Conservation (phyloP, 2,329 filamentous ascomycete genomes). For the Lecanoromycetidae sp. region DNA sequence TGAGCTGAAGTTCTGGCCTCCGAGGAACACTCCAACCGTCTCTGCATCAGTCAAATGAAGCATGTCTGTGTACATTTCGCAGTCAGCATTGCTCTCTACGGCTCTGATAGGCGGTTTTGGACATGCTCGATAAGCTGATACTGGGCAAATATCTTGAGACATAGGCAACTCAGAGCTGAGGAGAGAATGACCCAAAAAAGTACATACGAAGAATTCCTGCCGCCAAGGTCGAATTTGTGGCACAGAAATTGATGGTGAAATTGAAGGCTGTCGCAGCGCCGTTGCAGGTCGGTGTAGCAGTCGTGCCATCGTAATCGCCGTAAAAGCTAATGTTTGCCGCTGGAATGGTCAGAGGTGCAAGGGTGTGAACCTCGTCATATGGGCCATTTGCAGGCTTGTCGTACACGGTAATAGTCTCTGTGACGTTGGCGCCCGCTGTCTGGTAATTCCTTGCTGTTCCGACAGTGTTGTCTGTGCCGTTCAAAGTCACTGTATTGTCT, state of each 20-base stretch:
- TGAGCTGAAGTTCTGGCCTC: constrained; percentile 19
- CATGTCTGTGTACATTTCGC: too few species aligned
- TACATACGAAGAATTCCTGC: constrained; percentile 17
- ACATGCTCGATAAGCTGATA: too few species aligned
- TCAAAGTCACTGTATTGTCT: constrained; percentile 16
- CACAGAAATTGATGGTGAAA: constrained; percentile 21
- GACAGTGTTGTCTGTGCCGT: constrained; percentile 22
- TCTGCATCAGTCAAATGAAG: constrained; percentile 19
- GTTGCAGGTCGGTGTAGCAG: constrained; percentile 19
- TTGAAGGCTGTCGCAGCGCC: constrained; percentile 20
- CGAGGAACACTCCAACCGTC: constrained; percentile 19
- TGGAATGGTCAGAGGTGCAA: constrained; percentile 19
- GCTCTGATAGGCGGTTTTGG: too few species aligned
- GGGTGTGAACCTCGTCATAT: constrained; percentile 19
- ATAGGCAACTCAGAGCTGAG: too few species aligned
- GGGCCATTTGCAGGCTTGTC: constrained; percentile 19
- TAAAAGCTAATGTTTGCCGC: constrained; percentile 20
- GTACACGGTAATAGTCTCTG: constrained; percentile 20
- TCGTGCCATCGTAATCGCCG: constrained; percentile 19
- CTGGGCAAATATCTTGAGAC: too few species aligned
- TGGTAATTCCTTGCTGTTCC: constrained; percentile 20
- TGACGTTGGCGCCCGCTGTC: constrained; percentile 16
- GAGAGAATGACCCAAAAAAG: too few species aligned
- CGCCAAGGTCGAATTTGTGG: constrained; percentile 17
- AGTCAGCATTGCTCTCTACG: too few species aligned